Base-by-base conservation (phyloP, 495 filamentous ascomycete genomes). In the Penicillium ochrochloron region DNA sequence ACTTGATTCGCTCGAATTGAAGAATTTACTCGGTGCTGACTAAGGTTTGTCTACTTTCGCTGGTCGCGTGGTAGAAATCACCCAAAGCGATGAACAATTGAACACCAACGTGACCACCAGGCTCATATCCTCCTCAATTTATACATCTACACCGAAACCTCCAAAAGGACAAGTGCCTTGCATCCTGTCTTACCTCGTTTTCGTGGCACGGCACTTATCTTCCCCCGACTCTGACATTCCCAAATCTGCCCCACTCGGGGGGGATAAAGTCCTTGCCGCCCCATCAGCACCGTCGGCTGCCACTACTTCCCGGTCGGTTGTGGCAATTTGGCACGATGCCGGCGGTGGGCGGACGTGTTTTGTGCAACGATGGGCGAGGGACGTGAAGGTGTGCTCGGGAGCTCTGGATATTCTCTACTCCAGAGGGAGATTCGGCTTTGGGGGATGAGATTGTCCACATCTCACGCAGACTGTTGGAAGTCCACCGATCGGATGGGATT, bases 221-320 rank as follows among this genome's bases (percentile, higher is more conserved):
- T 1, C 11, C 9, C 8, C 9, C 44, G 21, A 48, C 19, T 48
- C 44, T 46, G 37, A 46, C 46, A 35, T 27, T 64, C 57, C 65
- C 61, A 33, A 7, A 7, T 31, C 44, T 64, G 52, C 65, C 61
- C 65, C 61, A 63, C 60, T 34, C 25, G n/a, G 0, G 23, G 23
- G 51, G 66, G 62, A 29, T 61, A 42, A 64, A 46, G 25, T 21
- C 46, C 58, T 61, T 55, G 35, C 66, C 66, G 29, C 37, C 3
- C 8, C 0, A 25, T 61, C 35, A 25, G 48, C 29, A 46, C 12
- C 23, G 2, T 61, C 59, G 59, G 59, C 34, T 31, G 48, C 48
- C 59, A 33, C 27, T 48, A 34, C 25, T n/a, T 54, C 21, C 60
- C 50, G 37, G 34, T 62, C 60, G 60, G 60, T 55, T 62, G 60